Percentiles rank a stretch among this genome's conserved stretches.
Evolutionary conservation across 140 eudicot species (phyloP).

Genomic region (Flaveria floridana): DNA sequence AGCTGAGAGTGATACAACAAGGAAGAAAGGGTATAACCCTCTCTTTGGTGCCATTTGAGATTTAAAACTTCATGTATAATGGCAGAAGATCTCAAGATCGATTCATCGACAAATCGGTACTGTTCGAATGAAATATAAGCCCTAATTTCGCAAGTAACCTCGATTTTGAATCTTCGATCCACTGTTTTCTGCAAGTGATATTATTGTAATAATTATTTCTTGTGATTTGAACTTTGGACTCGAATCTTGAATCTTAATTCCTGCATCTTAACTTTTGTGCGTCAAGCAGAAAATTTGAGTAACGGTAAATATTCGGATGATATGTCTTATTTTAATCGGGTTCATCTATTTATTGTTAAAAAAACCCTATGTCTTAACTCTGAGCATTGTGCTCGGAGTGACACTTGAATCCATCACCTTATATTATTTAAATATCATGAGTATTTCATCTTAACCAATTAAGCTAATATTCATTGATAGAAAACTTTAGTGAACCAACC

Average conservation of each 20-base stretch:
- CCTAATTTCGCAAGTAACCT: conserved; percentile 23
- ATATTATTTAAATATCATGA: too few species aligned
- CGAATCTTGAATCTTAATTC: conserved; percentile 16
- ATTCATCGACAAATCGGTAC: conserved; percentile 9
- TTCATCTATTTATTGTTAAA: too few species aligned
- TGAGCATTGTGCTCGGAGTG: too few species aligned
- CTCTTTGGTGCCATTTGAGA: conserved; percentile 36
- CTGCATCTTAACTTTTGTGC: not conserved
- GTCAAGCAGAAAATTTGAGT: too few species aligned
- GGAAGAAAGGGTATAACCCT: conserved; percentile 46
- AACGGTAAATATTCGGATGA: too few species aligned
- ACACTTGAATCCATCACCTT: too few species aligned
- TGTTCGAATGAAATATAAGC: conserved; percentile 1
- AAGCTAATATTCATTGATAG: too few species aligned
- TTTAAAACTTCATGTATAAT: conserved; percentile 16
- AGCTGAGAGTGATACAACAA: conserved; percentile 45
- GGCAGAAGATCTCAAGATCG: conserved; percentile 7
- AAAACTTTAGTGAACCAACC: too few species aligned
- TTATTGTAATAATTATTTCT: not conserved
- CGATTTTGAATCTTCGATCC: conserved; percentile 12
- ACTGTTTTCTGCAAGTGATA: not conserved
- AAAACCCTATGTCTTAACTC: too few species aligned
- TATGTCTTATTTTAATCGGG: too few species aligned
- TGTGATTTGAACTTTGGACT: conserved; percentile 18
- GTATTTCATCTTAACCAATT: too few species aligned